Conservation (phyloP, 2,329 filamentous ascomycete genomes). For the Arthrobotrys entomopaga region DNA sequence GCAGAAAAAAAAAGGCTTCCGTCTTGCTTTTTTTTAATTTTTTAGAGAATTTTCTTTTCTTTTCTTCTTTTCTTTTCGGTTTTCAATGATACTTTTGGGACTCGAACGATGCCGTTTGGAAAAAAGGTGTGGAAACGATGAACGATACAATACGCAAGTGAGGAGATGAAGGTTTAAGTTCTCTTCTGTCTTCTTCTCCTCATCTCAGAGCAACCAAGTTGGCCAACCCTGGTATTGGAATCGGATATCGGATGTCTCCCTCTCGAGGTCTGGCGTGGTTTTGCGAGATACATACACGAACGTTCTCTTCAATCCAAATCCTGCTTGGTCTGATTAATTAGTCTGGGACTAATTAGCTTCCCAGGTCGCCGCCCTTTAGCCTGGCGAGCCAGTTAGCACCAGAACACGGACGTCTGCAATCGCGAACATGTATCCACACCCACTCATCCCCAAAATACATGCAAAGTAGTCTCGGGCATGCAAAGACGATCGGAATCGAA, state of each 20-base stretch:
- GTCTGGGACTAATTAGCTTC: conserved; percentile 15
- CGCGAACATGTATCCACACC: too few species aligned
- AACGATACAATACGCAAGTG: conserved; percentile 6
- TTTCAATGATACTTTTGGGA: conserved; percentile 1
- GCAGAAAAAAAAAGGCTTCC: too few species aligned
- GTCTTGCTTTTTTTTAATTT: too few species aligned
- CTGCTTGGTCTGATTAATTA: conserved; percentile 52
- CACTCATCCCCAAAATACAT: too few species aligned
- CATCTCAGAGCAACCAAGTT: conserved; percentile 27
- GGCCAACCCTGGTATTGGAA: conserved; percentile 52
- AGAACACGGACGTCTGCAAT: too few species aligned
- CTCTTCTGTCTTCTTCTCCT: conserved; percentile 27
- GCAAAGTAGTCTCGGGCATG: conserved; percentile 36
- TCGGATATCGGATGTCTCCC: conserved; percentile 48
- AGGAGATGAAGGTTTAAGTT: conserved; percentile 24
- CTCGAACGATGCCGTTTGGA: background rate
- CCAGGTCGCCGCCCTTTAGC: conserved; percentile 35
- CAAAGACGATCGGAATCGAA: background rate
- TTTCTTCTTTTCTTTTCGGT: conserved; percentile 3
- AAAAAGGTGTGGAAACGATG: conserved; percentile 16
- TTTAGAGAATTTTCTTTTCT: too few species aligned
- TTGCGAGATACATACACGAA: conserved; percentile 48
- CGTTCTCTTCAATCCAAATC: conserved; percentile 41
- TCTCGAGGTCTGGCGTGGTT: conserved; percentile 33
- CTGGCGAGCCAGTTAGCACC: conserved; percentile 28